Base-by-base conservation (phyloP, 495 filamentous ascomycete genomes). In the Neurospora tetrasperma region DNA sequence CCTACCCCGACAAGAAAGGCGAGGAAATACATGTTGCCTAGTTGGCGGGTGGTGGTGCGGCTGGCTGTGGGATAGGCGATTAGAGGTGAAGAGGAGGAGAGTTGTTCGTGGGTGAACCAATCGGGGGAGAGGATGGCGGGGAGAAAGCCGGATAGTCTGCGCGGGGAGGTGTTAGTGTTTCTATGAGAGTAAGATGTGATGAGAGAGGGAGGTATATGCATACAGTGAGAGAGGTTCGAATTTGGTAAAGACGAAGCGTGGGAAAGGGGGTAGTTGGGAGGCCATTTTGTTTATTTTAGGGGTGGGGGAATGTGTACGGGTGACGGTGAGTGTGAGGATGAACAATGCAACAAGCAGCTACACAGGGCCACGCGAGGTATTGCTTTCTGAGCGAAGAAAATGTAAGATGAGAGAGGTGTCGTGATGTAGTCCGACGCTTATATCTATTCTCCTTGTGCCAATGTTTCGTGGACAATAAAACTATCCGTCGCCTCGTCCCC, bases 11-110 rank as follows among this genome's bases (percentile, higher is more conserved):
- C 78, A 39, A 93, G 76, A 72, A 86, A 88, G n/a, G 91, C 82
- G 5, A 93, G 83, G 4, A 85, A 84, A 77, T 92, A 94, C 14
- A 88, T 77, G 75, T 93, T 93, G 59, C 88, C 90, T 0, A 93
- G 83, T 78, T 93, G 85, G 23, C 76, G 78, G 11, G 83, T 81
- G 4, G 84, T 78, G 23, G 86, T 77, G 1, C 78, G 69, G 39
- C 54, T 69, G 54, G 54, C 14, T 7, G 27, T 14, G 5, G 54
- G 54, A 14, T 74, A 54, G 74, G 62, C 82, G 70, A 54, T 82
- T 81, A 8, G 77, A 75, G n/a, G 71, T 74, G 27, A 75, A 62
- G 76, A 73, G 18, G 75, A 77, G 59, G 74, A 39, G 23, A 90
- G 83, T 81, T 93, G 91, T 69, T 86, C 83, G 16, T 83, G 75